Evolutionary conservation across 306 rosid genomes (phyloP), one percentile per base, ranked within the genome.

Genomic region (Malus asiatica): DNA sequence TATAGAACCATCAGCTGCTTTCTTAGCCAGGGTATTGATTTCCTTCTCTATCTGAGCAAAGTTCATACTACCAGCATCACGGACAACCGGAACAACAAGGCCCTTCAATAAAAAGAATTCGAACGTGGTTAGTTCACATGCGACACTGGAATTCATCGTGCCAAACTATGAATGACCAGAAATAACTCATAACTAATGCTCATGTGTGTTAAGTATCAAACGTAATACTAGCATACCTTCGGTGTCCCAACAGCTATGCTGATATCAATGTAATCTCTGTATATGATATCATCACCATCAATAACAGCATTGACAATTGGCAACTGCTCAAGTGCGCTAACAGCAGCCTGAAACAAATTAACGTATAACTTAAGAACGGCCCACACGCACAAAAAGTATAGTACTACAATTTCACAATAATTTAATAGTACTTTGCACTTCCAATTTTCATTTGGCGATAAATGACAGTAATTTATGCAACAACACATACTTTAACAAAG

Each of bases 281-380:
- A 85, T 51, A 87, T 87, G 74, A 87, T 89, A 77, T 87, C 94
- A 76, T 89, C 91, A 29, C 94, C 91, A 15, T 89, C 91, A 65
- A 85, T 89, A 55, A 89, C 94, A 53, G 88, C 94, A 78, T 89
- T 89, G 27, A 84, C 83, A 69, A 72, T 73, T 11, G 94, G 90
- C 72, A 87, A 88, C 67, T 80, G 76, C 79, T 86, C 90, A 15
- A 87, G 90, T 6, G 89, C 93, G 70, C 87, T 87, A 40, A 84
- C 85, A 20, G 88, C 91, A 84, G 88, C 94, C 90, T 89, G 67
- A 76, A 87, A 79, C 67, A 62, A 46, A 81, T 44, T 9, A 15
- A 64, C 40, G 58, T 5, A 32, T 60, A n/a, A 73, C 25, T 66
- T 45, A 77, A 3, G 40, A 66, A 48, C 33, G 25, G 27, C 27